A percentile compares a stretch with the other conserved stretches of the same genome.
Conservation (phyloP, 2,329 filamentous ascomycete species). For the Colletotrichum zoysiae region DNA sequence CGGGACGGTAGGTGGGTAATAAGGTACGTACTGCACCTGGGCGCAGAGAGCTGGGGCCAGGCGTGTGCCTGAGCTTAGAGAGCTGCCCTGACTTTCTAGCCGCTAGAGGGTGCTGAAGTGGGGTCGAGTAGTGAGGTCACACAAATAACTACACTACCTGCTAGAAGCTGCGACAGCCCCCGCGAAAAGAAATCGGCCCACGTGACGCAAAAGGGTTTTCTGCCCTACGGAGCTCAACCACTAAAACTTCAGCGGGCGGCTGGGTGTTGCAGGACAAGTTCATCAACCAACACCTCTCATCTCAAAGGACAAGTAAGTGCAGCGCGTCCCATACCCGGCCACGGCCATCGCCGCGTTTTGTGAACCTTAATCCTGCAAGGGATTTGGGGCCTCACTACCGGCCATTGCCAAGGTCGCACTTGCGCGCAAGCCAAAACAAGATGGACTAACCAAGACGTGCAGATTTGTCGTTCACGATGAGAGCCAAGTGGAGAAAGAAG, state of each 20-base stretch:
- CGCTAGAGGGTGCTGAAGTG: background rate
- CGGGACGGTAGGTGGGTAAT: background rate
- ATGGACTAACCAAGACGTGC: constrained; percentile 16
- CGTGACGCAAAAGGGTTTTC: constrained; percentile 36
- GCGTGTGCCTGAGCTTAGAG: background rate
- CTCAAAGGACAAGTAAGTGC: constrained; percentile 42
- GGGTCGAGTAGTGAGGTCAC: constrained; percentile 1
- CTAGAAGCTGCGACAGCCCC: constrained; percentile 7
- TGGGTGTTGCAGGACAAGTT: constrained; percentile 32
- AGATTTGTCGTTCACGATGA: constrained; percentile 68
- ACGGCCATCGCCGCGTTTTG: background rate
- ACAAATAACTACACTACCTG: background rate
- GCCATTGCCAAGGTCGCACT: constrained; percentile 10
- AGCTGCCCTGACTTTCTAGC: background rate
- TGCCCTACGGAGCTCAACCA: constrained; percentile 41
- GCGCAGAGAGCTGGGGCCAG: background rate
- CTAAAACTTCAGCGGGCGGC: constrained; percentile 36
- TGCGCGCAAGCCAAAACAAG: background rate
- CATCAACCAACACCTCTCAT: constrained; percentile 45
- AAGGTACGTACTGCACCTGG: background rate
- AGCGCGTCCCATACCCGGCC: constrained; percentile 1
- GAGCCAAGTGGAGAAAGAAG: constrained; percentile 99
- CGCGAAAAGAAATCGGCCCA: background rate
- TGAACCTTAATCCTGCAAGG: background rate
- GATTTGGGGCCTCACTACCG: background rate